Evolutionary conservation across 352 stramenopile species (phyloP), one percentile per base, ranked within the genome.

Genomic region (Globisporangium uncinulatum): DNA sequence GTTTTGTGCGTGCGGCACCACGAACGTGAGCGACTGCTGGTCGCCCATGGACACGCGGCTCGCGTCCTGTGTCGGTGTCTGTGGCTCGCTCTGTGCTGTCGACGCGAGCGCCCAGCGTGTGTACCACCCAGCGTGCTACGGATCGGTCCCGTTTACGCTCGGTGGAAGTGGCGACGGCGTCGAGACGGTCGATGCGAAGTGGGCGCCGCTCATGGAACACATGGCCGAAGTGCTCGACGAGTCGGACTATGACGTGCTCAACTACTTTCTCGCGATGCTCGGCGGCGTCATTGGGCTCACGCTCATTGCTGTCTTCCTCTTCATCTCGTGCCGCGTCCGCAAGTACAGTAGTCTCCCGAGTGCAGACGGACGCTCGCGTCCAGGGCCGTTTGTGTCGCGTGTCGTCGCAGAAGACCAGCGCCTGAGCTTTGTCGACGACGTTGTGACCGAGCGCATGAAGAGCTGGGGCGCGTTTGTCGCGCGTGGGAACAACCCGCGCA

Each of bases 81-180:
- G 78, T 34, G 74, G 81, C 21, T 79, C 76, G 1, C 36, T 87
- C n/a, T 88, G 76, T 58, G 59, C 63, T 7, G 69, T 87, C 11
- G 68, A 52, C 46, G 57, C 44, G 8, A 54, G 71, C 19, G 69
- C 79, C 19, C 69, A 61, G 31, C 61, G 76, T 10, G 48, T 51
- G 31, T 86, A 86, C 44, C 60, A 68, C 8, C 20, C 66, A 0
- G 61, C 71, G 4, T 89, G 78, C 47, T 87, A 39, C 34, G 34
- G 79, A 55, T 71, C 37, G 71, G 51, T 15, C 47, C 62, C 1
- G 10, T 55, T 19, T 69, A 62, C 57, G 48, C 55, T 62, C 53
- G 42, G 56, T 44, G 24, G 45, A 17, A 37, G 19, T n/a, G 54
- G 61, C 9, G 64, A 60, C 46, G n/a, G 37, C 0, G 48, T 37